Conservation (phyloP, 2,329 filamentous ascomycete species). For the Hysterium pulicare region DNA sequence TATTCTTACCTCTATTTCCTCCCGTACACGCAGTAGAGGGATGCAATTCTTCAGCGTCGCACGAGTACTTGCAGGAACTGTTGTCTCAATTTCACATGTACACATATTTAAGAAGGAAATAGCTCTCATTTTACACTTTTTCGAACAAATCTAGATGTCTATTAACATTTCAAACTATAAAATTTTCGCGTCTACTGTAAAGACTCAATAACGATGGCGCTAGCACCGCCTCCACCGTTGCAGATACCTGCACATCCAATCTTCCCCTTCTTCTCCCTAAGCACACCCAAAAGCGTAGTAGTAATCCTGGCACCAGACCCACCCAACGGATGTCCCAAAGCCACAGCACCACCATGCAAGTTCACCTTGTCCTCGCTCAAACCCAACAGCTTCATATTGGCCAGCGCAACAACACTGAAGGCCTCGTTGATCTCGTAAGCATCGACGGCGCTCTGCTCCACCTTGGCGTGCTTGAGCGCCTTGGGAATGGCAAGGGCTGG, state of each 20-base stretch:
- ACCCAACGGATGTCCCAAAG: conserved; percentile 91
- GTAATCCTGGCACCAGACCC: conserved; percentile 92
- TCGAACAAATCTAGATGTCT: too few relatives aligned
- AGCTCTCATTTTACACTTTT: too few relatives aligned
- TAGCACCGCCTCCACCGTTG: conserved; percentile 95
- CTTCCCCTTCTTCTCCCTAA: conserved; percentile 89
- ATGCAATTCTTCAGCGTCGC: too few relatives aligned
- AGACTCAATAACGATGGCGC: conserved; percentile 82
- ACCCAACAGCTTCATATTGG: conserved; percentile 88
- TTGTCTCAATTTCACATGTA: too few relatives aligned
- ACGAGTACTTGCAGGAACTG: too few relatives aligned
- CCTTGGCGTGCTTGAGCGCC: conserved; percentile 88
- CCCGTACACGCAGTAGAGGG: too few relatives aligned
- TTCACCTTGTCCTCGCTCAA: conserved; percentile 86
- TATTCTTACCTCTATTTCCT: too few relatives aligned
- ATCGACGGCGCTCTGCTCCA: conserved; percentile 75
- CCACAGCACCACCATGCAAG: conserved; percentile 90
- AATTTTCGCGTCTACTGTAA: conserved; percentile 37
- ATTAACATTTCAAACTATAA: neutral
- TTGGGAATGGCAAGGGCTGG: conserved; percentile 94
- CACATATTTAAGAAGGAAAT: too few relatives aligned
- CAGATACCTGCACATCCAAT: conserved; percentile 93
- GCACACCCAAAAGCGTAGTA: conserved; percentile 81
- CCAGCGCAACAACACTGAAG: conserved; percentile 92
- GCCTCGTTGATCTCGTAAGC: conserved; percentile 99